Conservation (phyloP, 768 basidiomycete species). For the Lentinula sp. region DNA sequence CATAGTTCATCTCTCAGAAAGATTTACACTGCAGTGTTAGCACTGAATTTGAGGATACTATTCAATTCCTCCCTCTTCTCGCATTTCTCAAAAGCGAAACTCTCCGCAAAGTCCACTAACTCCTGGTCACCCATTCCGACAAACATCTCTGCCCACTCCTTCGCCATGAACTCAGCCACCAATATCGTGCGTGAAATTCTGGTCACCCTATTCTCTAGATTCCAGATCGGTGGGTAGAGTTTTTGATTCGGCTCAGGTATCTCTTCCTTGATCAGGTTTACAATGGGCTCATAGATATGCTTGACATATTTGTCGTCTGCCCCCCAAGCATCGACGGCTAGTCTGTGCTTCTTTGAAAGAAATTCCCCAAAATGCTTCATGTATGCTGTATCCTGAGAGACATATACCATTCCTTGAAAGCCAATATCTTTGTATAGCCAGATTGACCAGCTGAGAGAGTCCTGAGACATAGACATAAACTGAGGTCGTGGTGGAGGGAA, state of each 20-base stretch:
- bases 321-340: slow-evolving; percentile 56
- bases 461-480: slow-evolving; percentile 17
- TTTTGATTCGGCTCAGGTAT: slow-evolving; percentile 31
- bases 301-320: slow-evolving; percentile 35
- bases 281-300: slow-evolving; percentile 41
- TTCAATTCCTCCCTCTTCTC: slow-evolving; percentile 42
- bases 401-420: slow-evolving; percentile 54
- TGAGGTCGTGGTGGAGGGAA: not conserved
- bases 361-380: slow-evolving; percentile 45
- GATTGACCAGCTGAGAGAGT: slow-evolving; percentile 51
- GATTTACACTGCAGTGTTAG: slow-evolving; percentile 5
- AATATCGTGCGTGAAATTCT: slow-evolving; percentile 44
- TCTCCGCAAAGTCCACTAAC: slow-evolving; percentile 48
- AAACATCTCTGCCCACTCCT: slow-evolving; percentile 47
- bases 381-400: slow-evolving; percentile 46
- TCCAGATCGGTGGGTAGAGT: slow-evolving; percentile 45
- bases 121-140: slow-evolving; percentile 35
- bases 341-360: slow-evolving; percentile 47
- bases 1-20: too few relatives aligned
- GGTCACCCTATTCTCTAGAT: slow-evolving; percentile 28
- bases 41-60: slow-evolving; percentile 21
- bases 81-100: slow-evolving; percentile 53
- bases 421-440: slow-evolving; percentile 62
- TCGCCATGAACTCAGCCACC: slow-evolving; percentile 43
- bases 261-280: slow-evolving; percentile 36